Base-by-base conservation (phyloP, 305 asterid genomes). In the Fraxinus latifolia region DNA sequence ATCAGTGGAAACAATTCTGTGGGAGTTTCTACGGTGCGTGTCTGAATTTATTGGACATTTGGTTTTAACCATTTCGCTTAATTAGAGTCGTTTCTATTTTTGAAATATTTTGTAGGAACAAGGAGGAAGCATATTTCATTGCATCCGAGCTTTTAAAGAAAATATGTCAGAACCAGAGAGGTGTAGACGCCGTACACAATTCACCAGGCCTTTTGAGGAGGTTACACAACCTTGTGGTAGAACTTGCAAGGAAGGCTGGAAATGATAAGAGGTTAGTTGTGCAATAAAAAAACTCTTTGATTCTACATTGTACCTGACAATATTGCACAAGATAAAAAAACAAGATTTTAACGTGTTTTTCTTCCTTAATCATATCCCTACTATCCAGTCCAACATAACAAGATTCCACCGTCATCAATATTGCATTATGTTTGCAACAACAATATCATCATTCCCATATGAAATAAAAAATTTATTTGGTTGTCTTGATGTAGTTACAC, bases 61-160 rank as follows among this genome's bases (percentile, higher is more conserved):
- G 44, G 4, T 58, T 27, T 3, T 2, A 4, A 70, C 42, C 23
- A 31, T 12, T 70, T 14, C 32, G 3, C 39, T 2, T 19, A 72
- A 29, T 47, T 5, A 58, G 2, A 67, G 15, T 39, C 42, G 78
- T 76, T 82, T 80, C 76, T 70, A 73, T 47, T 65, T 23, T 75
- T 31, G 11, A 33, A 31, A 75, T 11, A 8, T 60, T 77, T 33
- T 50, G 5, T 90, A 96, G 99, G 80, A 96, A 96, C 90, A 96
- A 94, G 86, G 99, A 93, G 84, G 99, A 96, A 78, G 97, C 92
- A 23, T 94, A 90, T 80, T 92, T 92, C 88, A 91, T 95, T 79
- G 98, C 98, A 39, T 87, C 93, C 27, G 96, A 91, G 78, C 87
- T 96, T 79, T 76, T 96, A 89, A 93, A 92, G 93, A 93, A 79